These are phyloP conservation scores for Hortiboletus flavorubellus DNA, from an alignment of 768 basidiomycete species.

Conservation along the genomic window DNA sequence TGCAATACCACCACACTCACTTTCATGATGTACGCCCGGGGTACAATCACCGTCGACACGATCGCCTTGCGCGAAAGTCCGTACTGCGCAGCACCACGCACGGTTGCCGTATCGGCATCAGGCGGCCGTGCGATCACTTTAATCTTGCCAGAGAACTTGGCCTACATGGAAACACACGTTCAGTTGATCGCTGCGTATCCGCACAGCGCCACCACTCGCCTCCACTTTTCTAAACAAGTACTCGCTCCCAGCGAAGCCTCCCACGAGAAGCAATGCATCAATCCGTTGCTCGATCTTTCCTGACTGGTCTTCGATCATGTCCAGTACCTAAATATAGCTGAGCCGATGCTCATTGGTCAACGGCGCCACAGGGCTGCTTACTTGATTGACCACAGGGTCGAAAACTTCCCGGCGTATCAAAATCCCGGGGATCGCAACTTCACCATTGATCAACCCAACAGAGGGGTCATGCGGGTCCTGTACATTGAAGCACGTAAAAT, in stretches of 20 bases:
- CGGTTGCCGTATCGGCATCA: slow-evolving; percentile 86
- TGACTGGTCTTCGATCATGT: slow-evolving; percentile 75
- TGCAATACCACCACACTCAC: slow-evolving; percentile 33
- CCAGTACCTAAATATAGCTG: slow-evolving; percentile 53
- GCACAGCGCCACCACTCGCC: slow-evolving; percentile 38
- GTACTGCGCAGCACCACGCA: slow-evolving; percentile 86
- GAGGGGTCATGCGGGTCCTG: slow-evolving; percentile 77
- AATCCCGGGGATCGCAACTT: slow-evolving; percentile 79
- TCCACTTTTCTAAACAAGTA: slow-evolving; percentile 80
- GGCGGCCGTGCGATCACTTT: slow-evolving; percentile 77
- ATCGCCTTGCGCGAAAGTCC: slow-evolving; percentile 72
- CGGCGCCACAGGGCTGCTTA: slow-evolving; percentile 29
- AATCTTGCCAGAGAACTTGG: slow-evolving; percentile 62
- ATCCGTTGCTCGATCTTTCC: slow-evolving; percentile 63
- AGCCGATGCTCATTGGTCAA: slow-evolving; percentile 2
- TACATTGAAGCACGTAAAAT: slow-evolving; percentile 88
- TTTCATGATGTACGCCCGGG: slow-evolving; percentile 85
- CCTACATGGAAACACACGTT: slow-evolving; percentile 38
- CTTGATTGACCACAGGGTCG: slow-evolving; percentile 81
- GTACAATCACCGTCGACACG: slow-evolving; percentile 80
- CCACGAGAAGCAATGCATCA: slow-evolving; percentile 84
- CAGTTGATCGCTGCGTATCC: slow-evolving; percentile 8
- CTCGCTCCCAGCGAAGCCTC: slow-evolving; percentile 85
- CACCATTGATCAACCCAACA: slow-evolving; percentile 79
- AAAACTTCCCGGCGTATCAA: slow-evolving; percentile 81